Evolutionary conservation across 768 basidiomycete genomes (phyloP), one percentile per base, ranked within the genome.

Genomic region (Gymnopilus junonius): DNA sequence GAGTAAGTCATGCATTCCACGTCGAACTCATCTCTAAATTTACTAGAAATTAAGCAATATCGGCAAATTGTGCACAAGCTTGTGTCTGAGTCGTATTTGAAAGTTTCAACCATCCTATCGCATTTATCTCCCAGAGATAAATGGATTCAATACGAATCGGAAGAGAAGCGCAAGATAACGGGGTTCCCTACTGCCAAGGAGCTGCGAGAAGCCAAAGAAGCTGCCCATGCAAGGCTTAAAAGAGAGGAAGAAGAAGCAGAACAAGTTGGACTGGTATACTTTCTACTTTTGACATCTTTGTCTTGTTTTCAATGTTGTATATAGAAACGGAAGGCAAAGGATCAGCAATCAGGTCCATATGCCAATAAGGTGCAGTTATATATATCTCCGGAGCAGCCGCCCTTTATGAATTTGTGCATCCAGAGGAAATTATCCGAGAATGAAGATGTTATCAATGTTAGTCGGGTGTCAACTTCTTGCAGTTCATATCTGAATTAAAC

Each of bases 181-280:
- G 91, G 91, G 1, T 91, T 94, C 68, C 92, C 93, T 1, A 91
- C 92, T 4, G 86, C 93, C 3, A 94, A 89, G 72, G 88, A 94
- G 67, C 78, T 95, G 8, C 83, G 89, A 15, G 80, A 91, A 67
- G 87, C 89, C 21, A 93, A 88, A 70, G 86, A 89, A 70, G 74
- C 81, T 20, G 93, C 91, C 0, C 79, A 80, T 37, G 83, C 84
- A 55, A 82, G 90, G 56, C 69, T 93, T 21, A 86, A 83, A 69
- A 77, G 86, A 53, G 89, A 94, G 67, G 89, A 92, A 66, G 87
- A 87, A 62, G 92, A 90, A 55, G 87, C 87, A 4, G 90, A 91
- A 70, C 86, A 85, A 62, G 82, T 88, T 59, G 91, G 90, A 54
- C 69, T 93, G 79, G 93, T 93, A 74, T 74, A 88, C 23, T 25